Evolutionary conservation across 805 yeast genomes (phyloP), one percentile per base, ranked within the genome.

Genomic region (Ogataea dorogensis): DNA sequence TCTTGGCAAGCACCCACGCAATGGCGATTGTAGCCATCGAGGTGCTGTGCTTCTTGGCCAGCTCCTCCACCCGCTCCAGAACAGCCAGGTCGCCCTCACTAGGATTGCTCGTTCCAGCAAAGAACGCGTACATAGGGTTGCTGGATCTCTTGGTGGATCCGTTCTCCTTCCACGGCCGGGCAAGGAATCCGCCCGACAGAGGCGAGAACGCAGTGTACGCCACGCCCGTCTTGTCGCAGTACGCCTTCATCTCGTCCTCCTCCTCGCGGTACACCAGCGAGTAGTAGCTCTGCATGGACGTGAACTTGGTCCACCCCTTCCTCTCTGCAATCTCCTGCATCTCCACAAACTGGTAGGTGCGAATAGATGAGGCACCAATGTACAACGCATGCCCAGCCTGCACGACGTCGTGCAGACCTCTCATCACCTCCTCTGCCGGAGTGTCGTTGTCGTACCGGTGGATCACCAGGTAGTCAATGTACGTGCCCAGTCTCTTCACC

Each of bases 161-260:
- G 19, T 19, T 28, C 7, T 20, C 8, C 12, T 29, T 31, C 14
- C 28, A 29, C 7, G 83, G 79, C 42, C 80, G 65, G 1, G 81
- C 66, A 30, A 79, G 58, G 1, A 71, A 18, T 5, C 85, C 84
- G 38, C 75, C 58, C 4, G 38, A 26, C 20, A 35, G 14, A 8
- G 86, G 83, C 7, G 79, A 72, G 74, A 75, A 79, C 5, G 85
- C 83, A 34, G 75, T 65, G 24, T 77, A 40, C 1, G 78, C 81
- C 19, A 79, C 73, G 9, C 73, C 74, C 6, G 70, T 69, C 28
- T 59, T 63, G 20, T 71, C 59, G 42, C 81, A 74, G 56, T 61
- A 79, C 14, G 73, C 75, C 39, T 67, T 71, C 68, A 77, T 59
- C 49, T 79, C 85, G n/a, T 78, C 61, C 53, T 79, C 86, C 36